Evolutionary conservation across 352 stramenopile species (phyloP).

Genomic region (Phytopythium cucurbitacearum): DNA sequence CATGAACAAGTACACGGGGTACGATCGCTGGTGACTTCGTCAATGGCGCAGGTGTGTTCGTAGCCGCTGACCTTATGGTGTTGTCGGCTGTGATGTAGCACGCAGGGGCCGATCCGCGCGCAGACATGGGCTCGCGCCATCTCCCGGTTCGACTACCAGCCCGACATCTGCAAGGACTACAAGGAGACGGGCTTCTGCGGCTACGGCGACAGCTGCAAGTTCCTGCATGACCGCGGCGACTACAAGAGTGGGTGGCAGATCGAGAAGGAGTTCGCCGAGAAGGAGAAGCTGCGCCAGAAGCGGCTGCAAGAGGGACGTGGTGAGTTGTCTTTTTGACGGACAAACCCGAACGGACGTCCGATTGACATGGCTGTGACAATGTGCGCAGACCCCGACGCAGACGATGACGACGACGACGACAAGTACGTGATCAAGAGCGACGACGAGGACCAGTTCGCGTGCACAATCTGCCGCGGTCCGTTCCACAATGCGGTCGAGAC

Average conservation of each 20-base stretch:
- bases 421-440: constrained; percentile 64
- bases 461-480: constrained; percentile 91
- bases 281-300: constrained; percentile 88
- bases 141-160: constrained; percentile 96
- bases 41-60: no score
- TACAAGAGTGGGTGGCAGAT: constrained; percentile 98
- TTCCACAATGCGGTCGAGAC: constrained; percentile 96
- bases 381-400: constrained; percentile 24
- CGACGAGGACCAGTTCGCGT: constrained; percentile 90
- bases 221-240: constrained; percentile 97
- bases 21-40: constrained; percentile 4
- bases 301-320: constrained; percentile 46
- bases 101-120: constrained; percentile 92
- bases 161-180: constrained; percentile 99
- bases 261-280: constrained; percentile 93
- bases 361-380: not conserved
- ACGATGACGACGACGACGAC: constrained; percentile 61
- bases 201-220: constrained; percentile 96
- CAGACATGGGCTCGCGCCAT: constrained; percentile 93
- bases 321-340: constrained; percentile 9
- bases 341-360: not conserved
- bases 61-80: no score
- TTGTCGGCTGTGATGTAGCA: constrained; percentile 30
- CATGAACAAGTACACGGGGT: constrained; percentile 90
- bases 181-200: constrained; percentile 99